Evolutionary conservation across 768 basidiomycete species (phyloP).

Genomic region (Lentinula guzmanii): DNA sequence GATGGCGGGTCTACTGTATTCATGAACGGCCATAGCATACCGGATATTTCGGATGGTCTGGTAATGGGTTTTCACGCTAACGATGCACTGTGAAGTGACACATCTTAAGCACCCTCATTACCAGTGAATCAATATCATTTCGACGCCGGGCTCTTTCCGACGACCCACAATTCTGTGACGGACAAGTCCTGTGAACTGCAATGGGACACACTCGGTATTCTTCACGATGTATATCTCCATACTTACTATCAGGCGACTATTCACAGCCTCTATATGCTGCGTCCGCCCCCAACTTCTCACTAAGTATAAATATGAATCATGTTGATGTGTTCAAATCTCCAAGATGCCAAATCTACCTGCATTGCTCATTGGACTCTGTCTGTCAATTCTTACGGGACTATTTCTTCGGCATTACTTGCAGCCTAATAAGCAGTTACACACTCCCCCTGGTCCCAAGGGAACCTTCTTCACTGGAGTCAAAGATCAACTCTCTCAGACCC

Average conservation of each 20-base stretch:
- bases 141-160: background rate
- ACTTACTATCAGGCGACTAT: background rate
- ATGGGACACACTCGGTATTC: background rate
- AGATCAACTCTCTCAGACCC: background rate
- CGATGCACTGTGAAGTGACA: background rate
- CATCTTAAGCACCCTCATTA: background rate
- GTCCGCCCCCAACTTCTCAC: background rate
- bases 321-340: background rate
- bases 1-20: background rate
- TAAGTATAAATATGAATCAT: background rate
- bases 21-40: background rate
- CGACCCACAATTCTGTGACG: background rate
- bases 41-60: background rate
- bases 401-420: background rate
- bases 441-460: constrained; percentile 8
- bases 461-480: constrained; percentile 4
- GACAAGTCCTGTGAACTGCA: background rate
- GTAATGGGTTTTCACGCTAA: background rate
- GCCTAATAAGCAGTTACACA: background rate
- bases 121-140: background rate
- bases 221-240: background rate
- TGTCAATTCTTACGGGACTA: background rate
- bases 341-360: background rate
- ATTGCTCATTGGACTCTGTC: background rate
- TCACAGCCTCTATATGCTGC: background rate